Base-by-base conservation (phyloP, 805 yeast species). In the Kurtzmaniella cleridarum region DNA sequence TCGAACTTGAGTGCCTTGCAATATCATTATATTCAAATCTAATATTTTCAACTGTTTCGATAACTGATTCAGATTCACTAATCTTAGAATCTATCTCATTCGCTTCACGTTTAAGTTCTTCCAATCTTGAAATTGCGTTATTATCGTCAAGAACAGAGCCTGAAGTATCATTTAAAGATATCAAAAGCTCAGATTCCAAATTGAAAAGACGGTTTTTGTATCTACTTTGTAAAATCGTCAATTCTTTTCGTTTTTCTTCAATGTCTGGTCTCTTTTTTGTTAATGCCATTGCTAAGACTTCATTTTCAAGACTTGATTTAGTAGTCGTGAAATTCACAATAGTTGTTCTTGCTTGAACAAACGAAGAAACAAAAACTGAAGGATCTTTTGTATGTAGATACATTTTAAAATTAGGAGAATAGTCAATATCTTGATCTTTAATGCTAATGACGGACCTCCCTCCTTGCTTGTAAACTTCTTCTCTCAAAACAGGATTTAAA, bases 291-390 rank as follows among this genome's bases (percentile, higher is more conserved):
- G 82, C 77, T 41, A 86, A 59, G 0, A 84, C 68, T 45, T 81
- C 81, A 23, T 73, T 69, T 41, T 83, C 81, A 36, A 90, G 60
- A 34, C 81, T 79, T 34, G 79, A 75, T 31, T 74, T 67, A 1
- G 95, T 84, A n/a, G 84, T 64, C 0, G 89, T 71, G 57, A 82
- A 91, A 57, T 87, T 86, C 14, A 86, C 66, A 9, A 79, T 51
- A 3, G 80, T 65, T 9, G 84, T 75, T 41, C 93, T 64, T 12
- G 89, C 68, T 11, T 73, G 51, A n/a, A 88, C 65, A 53, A 74
- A 81, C 2, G 82, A 64, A 0, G 81, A 59, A 1, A 83, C 48
- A 0, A 30, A 36, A 2, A 71, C 57, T 2, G 64, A 54, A 0
- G 81, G 65, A 49, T 85, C 87, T 35, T 71, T 73, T 0, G 96